Base-by-base conservation (phyloP, 306 rosid species). In the Ziziphus jujuba region DNA sequence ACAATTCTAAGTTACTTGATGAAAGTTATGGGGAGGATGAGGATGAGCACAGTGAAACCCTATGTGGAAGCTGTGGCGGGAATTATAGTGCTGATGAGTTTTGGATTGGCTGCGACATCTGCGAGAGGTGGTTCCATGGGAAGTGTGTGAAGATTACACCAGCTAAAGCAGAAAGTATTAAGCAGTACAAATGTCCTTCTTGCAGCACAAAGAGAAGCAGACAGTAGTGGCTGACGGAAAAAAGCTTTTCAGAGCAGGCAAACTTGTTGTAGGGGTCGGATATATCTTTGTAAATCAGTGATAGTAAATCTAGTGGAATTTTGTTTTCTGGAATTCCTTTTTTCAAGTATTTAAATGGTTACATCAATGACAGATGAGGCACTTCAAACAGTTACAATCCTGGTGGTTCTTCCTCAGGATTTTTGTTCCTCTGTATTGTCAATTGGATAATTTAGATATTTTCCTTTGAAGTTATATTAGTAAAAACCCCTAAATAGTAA, bases 81-180 rank as follows among this genome's bases (percentile, higher is more conserved):
- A 81, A 81, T 57, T 87, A 81, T 77, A 77, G 47, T 4, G 80
- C 76, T 5, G 82, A 84, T 51, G 87, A 84, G 82, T 84, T 84
- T 62, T 86, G 89, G 89, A 86, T 86, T 34, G 78, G 84, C 53
- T 83, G 91, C 5, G 88, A 86, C 73, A 79, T 86, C 63, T 82
- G 91, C 4, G 84, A 82, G 76, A 82, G 80, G 74, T 86, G 91
- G 91, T 81, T 57, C 73, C 89, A 84, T 36, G 87, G 89, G 3
- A 81, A 76, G 67, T 84, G 89, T 28, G 91, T 86, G 77, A 83
- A 84, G 86, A 80, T 86, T 53, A 84, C 87, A 61, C 85, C 87
- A 7, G 81, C 85, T 11, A 79, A 75, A 80, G 87, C 88, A 2
- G 87, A 82, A 43, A 72, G 67, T 35, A 82, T 85, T 53, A 72